Conservation (phyloP, 257 asterid species). For the Solanum tacnaense region DNA sequence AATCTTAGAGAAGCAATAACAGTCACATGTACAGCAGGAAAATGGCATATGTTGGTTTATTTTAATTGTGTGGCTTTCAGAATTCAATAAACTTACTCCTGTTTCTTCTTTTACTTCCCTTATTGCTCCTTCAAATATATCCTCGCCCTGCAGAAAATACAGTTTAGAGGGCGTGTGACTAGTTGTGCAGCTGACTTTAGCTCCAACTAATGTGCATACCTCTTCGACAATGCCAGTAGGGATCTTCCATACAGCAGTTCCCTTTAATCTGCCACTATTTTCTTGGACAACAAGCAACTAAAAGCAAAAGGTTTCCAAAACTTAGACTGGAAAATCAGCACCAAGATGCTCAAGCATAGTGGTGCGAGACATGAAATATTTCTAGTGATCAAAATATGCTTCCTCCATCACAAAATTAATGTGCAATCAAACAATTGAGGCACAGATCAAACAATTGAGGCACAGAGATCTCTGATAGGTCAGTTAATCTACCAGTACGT, state of each 20-base stretch:
- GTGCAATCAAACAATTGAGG: not conserved
- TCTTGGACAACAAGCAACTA: conserved; percentile 74
- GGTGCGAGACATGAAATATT: not conserved
- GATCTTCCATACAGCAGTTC: conserved; percentile 59
- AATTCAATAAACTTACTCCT: conserved; percentile 32
- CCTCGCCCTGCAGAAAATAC: conserved; percentile 54
- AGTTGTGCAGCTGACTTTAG: not conserved
- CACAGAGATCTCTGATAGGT: not conserved
- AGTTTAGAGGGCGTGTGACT: not conserved
- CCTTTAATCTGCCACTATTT: conserved; percentile 41
- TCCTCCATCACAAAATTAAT: not conserved
- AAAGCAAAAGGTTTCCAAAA: not conserved
- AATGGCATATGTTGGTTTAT: not conserved
- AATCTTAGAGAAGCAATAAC: conserved; percentile 4
- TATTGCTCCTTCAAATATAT: conserved; percentile 42
- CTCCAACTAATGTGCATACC: conserved; percentile 18
- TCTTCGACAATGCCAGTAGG: conserved; percentile 65
- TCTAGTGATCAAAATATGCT: not conserved
- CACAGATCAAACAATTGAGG: not conserved
- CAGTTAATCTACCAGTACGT: not conserved
- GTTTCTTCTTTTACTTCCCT: conserved; percentile 81
- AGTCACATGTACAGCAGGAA: not conserved
- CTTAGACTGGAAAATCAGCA: not conserved
- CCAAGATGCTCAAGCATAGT: not conserved
- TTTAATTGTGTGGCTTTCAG: not conserved